Evolutionary conservation across 2,329 filamentous ascomycete species (phyloP), one percentile per base, ranked within the genome.

Genomic region (Leptographium lundbergii): DNA sequence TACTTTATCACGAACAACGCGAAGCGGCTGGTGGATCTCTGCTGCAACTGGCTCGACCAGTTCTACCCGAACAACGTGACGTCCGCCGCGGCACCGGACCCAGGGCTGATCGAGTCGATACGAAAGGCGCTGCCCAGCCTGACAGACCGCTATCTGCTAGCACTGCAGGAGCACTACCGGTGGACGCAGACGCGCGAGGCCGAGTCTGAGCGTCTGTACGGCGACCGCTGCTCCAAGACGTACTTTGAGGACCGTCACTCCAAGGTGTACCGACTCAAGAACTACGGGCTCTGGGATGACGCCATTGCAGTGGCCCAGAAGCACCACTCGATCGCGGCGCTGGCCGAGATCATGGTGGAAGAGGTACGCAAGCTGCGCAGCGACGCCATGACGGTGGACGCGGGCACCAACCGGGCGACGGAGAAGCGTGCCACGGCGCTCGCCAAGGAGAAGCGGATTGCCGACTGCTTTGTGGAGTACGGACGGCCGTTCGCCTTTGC

Each of bases 401-500:
- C 67, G 24, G 66, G 69, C 36, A 72, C 70, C 58, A 71, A 67
- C 57, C 64, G 66, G 9, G 67, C 71, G 52, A 67, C 68, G 29
- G 72, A 74, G 59, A 70, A 77, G n/a, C 71, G 75, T 58, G 66
- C 68, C 13, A 74, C 75, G 62, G 72, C 73, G 11, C 71, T 75
- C 45, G 67, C 73, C n/a, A 79, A 79, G 65, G 72, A 75, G 60
- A 68, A 75, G 42, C 77, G 77, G 57, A 72, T 80, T 57, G 72
- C 73, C 22, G 67, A 71, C 7, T 77, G 81, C 65, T 88, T 91
- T 66, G 75, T 78, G n/a, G 76, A 73, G 29, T 88, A 87, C 64
- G 82, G 83, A 19, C 76, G 84, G 62, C 73, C 75, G 1, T 91
- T 88, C 70, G 85, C 87, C 4, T 85, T 85, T 65, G 87, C 89